Evolutionary conservation across 495 filamentous ascomycete species (phyloP), one percentile per base, ranked within the genome.

Genomic region (Aspergillus diversus): DNA sequence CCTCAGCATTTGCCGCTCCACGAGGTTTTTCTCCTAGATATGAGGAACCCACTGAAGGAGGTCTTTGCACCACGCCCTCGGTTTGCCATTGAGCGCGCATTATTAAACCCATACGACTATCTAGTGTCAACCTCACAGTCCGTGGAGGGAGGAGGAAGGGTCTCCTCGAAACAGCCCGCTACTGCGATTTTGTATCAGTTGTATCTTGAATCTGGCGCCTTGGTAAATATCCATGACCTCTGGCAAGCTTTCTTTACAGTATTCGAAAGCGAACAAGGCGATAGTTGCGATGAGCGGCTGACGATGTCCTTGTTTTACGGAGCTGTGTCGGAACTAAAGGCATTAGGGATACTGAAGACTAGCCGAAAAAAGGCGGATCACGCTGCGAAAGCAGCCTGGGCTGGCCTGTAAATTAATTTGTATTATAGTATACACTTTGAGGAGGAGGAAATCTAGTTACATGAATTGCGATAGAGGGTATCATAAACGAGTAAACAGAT

Each of bases 311-410:
- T 90, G 55, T 99, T 97, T 75, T 96, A 96, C 72, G 81, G 86
- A 52, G 90, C 83, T 5, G 69, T 97, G 59, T 92, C 93, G 7
- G 96, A 98, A 71, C 72, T 99, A 69, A 90, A 86, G 76, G 82
- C 84, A 48, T 80, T 98, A 77, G 94, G 94, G 17, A 87, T 97
- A 80, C 81, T 97, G 35, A 97, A 95, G 77, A 82, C 82, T 63
- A 98, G 89, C 68, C 90, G 88, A 75, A 97, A 93, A 82, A 96
- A 95, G 82, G 83, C 86, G 12, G 95, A 97, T 72, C 93, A 97
- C 76, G 75, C 97, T 65, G 88, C 91, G 16, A 98, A 97, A 76
- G 76, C 92, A 58, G 75, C 81, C 35, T 92, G 89, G 89, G 84
- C 84, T 65, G 89, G 89, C 3, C 66, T 91, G 52, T 90, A 50